Conservation (phyloP, 1,284 basidiomycete species). For the Apiotrichum domesticum region DNA sequence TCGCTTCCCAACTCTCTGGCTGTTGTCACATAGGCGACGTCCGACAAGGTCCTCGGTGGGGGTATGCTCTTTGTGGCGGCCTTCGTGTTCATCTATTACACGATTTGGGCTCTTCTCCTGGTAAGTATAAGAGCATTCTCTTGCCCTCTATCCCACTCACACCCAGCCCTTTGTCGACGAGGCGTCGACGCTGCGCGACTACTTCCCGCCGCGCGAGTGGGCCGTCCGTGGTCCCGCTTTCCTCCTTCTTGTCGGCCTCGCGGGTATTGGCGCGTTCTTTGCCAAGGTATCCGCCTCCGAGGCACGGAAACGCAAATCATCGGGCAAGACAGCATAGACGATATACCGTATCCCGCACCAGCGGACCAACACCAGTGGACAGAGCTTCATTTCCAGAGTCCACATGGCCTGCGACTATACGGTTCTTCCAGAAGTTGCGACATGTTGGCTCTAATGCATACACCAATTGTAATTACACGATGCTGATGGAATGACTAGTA, state of each 20-base stretch:
- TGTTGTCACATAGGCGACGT: slow-evolving; percentile 55
- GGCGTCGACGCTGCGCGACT: slow-evolving; percentile 63
- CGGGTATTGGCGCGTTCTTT: slow-evolving; percentile 70
- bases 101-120: slow-evolving; percentile 78
- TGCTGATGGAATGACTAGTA: background rate
- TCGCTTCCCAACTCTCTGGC: no score
- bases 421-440: no score
- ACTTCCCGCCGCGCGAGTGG: slow-evolving; percentile 85
- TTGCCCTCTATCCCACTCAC: background rate
- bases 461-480: background rate
- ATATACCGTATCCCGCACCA: no score
- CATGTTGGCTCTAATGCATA: background rate
- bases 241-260: slow-evolving; percentile 68
- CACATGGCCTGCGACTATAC: no score
- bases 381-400: no score
- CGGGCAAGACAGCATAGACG: slow-evolving; percentile 34
- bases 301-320: slow-evolving; percentile 50
- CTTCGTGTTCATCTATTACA: slow-evolving; percentile 80
- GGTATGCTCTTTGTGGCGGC: slow-evolving; percentile 70
- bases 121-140: slow-evolving; percentile 50
- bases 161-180: slow-evolving; percentile 74
- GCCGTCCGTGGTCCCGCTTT: slow-evolving; percentile 78
- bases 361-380: no score
- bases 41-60: slow-evolving; percentile 74
- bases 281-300: slow-evolving; percentile 69